Evolutionary conservation across 2,329 filamentous ascomycete genomes (phyloP).

Genomic region (Didymella glomerata): DNA sequence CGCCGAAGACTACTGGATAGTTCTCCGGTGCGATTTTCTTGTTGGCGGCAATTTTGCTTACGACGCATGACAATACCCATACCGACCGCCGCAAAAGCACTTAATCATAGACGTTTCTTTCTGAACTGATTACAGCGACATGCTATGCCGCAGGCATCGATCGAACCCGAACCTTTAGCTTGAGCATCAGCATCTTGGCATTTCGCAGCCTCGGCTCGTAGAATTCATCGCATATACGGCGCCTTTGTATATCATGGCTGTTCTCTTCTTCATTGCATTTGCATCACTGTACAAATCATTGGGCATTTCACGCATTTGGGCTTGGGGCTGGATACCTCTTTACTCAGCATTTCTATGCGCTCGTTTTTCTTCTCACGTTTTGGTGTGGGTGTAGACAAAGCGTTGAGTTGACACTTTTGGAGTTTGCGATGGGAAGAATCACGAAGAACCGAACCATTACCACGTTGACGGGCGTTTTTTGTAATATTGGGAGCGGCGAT

Average conservation of each 20-base stretch:
- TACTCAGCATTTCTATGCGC: slow-evolving; percentile 14
- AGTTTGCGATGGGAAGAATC: slow-evolving; percentile 13
- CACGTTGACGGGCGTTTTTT: slow-evolving; percentile 19
- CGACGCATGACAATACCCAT: slow-evolving; percentile 41
- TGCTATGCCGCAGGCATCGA: background rate
- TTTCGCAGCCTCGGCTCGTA: slow-evolving; percentile 21
- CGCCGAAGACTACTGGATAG: slow-evolving; percentile 32
- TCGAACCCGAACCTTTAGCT: slow-evolving; percentile 8
- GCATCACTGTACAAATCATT: slow-evolving; percentile 36
- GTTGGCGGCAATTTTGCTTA: slow-evolving; percentile 40
- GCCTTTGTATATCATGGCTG: slow-evolving; percentile 39
- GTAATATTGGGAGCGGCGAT: slow-evolving; percentile 13
- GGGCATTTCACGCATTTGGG: slow-evolving; percentile 19
- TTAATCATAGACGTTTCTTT: slow-evolving; percentile 43
- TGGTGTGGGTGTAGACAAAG: slow-evolving; percentile 8
- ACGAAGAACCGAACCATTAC: slow-evolving; percentile 22
- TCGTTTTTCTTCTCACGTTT: background rate
- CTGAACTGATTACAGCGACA: slow-evolving; percentile 14
- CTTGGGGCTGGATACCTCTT: slow-evolving; percentile 14
- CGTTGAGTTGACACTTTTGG: slow-evolving; percentile 8
- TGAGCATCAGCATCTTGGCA: slow-evolving; percentile 21
- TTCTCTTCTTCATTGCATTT: slow-evolving; percentile 26
- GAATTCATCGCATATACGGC: slow-evolving; percentile 29
- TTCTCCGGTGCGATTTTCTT: slow-evolving; percentile 23
- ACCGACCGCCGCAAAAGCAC: slow-evolving; percentile 38